Conservation (phyloP, 176 grass and related monocot genomes). For the Avena sativa region DNA sequence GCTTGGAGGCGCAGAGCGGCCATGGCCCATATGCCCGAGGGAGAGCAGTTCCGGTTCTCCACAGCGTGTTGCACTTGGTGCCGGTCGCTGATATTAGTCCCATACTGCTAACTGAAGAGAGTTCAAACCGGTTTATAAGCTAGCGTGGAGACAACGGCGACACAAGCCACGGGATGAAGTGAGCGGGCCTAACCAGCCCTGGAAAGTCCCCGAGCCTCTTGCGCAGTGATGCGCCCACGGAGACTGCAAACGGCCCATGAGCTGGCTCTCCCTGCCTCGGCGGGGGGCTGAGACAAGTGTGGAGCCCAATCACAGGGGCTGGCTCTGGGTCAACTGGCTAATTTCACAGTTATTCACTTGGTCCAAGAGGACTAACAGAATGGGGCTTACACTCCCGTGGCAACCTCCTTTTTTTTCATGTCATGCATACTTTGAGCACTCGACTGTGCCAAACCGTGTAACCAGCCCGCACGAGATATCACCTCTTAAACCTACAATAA, state of each 20-base stretch:
- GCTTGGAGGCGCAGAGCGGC: not conserved
- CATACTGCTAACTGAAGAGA: not conserved
- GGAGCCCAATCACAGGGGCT: slow-evolving; percentile 45
- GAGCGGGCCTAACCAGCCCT: slow-evolving; percentile 41
- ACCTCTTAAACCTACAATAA: no score
- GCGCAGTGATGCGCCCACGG: slow-evolving; percentile 52
- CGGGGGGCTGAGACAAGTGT: slow-evolving; percentile 49
- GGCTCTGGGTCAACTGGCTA: slow-evolving; percentile 38
- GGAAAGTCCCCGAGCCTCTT: slow-evolving; percentile 46
- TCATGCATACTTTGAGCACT: no score
- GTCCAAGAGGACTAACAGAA: slow-evolving; percentile 35
- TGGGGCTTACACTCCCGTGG: slow-evolving; percentile 59
- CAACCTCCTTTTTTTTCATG: slow-evolving; percentile 21
- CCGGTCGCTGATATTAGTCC: slow-evolving; percentile 30
- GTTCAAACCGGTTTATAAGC: not conserved
- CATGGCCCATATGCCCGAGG: not conserved
- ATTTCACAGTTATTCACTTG: slow-evolving; percentile 62
- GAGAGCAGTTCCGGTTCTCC: not conserved
- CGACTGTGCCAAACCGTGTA: no score
- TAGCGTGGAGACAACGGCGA: fast-evolving
- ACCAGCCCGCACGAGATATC: no score
- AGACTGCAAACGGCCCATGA: slow-evolving; percentile 46
- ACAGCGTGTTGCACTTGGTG: not conserved
- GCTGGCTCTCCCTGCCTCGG: slow-evolving; percentile 12
- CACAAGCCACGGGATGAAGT: slow-evolving; percentile 48